Conservation (phyloP, 345 rosid species). For the Citrus australasica region DNA sequence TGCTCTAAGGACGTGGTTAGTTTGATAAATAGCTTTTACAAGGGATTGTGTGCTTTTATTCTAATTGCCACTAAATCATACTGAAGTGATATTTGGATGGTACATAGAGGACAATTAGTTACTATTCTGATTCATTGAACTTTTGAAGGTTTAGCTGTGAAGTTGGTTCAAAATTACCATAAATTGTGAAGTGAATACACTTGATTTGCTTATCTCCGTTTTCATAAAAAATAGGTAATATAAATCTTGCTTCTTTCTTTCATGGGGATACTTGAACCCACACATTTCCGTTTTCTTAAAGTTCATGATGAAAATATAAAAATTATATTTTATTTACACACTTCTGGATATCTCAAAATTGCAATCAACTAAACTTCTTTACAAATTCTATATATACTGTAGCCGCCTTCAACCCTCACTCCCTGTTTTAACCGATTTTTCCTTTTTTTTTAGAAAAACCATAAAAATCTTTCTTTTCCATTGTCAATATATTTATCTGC, state of each 20-base stretch:
- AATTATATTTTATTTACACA: too few species aligned
- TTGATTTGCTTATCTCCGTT: background rate
- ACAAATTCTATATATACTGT: background rate
- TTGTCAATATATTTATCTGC: background rate
- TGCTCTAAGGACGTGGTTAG: background rate
- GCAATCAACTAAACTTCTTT: background rate
- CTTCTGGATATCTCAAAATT: background rate
- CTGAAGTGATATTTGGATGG: background rate
- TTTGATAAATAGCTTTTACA: slow-evolving; percentile 3
- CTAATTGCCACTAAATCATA: background rate
- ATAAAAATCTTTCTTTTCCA: background rate
- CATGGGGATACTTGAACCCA: background rate
- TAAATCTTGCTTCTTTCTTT: background rate
- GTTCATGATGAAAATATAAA: background rate
- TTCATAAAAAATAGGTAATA: background rate
- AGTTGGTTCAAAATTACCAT: background rate
- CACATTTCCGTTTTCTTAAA: background rate
- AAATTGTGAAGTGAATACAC: background rate
- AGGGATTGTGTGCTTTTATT: slow-evolving; percentile 2
- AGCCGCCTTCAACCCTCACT: background rate
- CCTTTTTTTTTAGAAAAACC: too few species aligned
- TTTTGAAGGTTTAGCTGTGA: background rate
- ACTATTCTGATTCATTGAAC: background rate
- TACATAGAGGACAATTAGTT: background rate
- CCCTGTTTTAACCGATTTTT: background rate